Conservation (phyloP, 2,329 filamentous ascomycete genomes). For the Monosporascus sp. region DNA sequence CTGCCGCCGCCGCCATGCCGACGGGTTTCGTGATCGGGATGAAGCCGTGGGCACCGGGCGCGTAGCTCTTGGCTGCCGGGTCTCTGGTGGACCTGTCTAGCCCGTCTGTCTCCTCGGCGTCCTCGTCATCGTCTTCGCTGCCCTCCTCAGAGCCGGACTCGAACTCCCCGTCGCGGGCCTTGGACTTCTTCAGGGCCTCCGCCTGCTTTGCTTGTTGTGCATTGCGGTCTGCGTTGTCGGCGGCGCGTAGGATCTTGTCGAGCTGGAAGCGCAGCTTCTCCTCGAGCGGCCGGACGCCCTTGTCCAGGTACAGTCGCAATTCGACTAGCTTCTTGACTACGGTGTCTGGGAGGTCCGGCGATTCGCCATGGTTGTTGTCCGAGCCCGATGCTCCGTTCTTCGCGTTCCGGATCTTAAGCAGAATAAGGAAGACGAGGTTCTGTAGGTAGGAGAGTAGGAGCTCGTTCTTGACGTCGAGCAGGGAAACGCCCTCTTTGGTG, state of each 20-base stretch:
- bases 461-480: slow-evolving; percentile 94
- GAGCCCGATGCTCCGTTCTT: slow-evolving; percentile 20
- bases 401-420: slow-evolving; percentile 68
- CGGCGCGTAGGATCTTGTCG: slow-evolving; percentile 85
- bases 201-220: slow-evolving; percentile 27
- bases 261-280: slow-evolving; percentile 91
- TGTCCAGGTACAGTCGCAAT: slow-evolving; percentile 86
- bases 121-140: slow-evolving; percentile 28
- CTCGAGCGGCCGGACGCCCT: slow-evolving; percentile 85
- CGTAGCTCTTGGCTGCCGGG: slow-evolving; percentile 27
- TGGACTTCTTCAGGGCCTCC: slow-evolving; percentile 24
- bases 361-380: slow-evolving; percentile 28
- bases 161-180: slow-evolving; percentile 27
- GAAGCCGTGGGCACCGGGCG: slow-evolving; percentile 32
- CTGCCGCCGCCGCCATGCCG: slow-evolving; percentile 25
- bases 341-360: slow-evolving; percentile 50
- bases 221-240: slow-evolving; percentile 62
- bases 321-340: slow-evolving; percentile 86
- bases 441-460: slow-evolving; percentile 95
- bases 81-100: slow-evolving; percentile 11
- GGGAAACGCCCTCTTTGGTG: slow-evolving; percentile 82
- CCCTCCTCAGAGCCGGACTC: slow-evolving; percentile 29
- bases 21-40: slow-evolving; percentile 26
- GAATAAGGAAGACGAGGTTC: slow-evolving; percentile 81
- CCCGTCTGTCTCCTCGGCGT: slow-evolving; percentile 23